phyloP scores from a whole-genome alignment of 2,329 filamentous ascomycete genomes.

The Penicillium capsulatum region DNA sequence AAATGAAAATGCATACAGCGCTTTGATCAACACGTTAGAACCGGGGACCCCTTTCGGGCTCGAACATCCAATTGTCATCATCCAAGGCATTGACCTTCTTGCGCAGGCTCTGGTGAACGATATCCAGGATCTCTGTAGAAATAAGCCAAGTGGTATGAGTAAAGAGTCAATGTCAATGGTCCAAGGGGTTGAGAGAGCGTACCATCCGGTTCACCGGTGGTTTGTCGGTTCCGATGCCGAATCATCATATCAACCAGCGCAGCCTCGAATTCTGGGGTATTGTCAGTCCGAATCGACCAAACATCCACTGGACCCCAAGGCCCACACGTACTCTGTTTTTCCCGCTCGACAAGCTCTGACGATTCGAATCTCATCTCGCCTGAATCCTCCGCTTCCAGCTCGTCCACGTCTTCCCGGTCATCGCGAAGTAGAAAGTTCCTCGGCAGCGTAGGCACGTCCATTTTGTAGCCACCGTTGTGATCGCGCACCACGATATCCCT shows the following conservation, averaged over 20 bases:
- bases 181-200: too few relatives aligned
- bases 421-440: conserved; percentile 33
- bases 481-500: conserved; percentile 50
- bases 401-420: conserved; percentile 42
- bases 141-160: too few relatives aligned
- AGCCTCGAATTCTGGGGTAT: conserved; percentile 42
- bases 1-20: conserved; percentile 15
- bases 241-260: conserved; percentile 44
- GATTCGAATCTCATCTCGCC: conserved; percentile 52
- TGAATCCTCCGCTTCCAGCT: conserved; percentile 49
- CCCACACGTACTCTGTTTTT: conserved; percentile 40
- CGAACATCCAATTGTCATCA: conserved; percentile 91
- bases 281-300: conserved; percentile 6
- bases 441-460: conserved; percentile 45
- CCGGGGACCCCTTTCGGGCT: conserved; percentile 56
- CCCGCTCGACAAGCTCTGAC: conserved; percentile 30
- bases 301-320: neutral
- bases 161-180: too few relatives aligned
- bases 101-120: conserved; percentile 64
- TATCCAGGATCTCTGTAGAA: conserved; percentile 64
- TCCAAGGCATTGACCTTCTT: conserved; percentile 69
- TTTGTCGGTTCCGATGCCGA: conserved; percentile 45
- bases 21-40: conserved; percentile 17
- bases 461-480: conserved; percentile 46
- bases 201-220: conserved; percentile 63